phyloP scores from a whole-genome alignment of 768 basidiomycete genomes.

The Gyrodon lividus region DNA sequence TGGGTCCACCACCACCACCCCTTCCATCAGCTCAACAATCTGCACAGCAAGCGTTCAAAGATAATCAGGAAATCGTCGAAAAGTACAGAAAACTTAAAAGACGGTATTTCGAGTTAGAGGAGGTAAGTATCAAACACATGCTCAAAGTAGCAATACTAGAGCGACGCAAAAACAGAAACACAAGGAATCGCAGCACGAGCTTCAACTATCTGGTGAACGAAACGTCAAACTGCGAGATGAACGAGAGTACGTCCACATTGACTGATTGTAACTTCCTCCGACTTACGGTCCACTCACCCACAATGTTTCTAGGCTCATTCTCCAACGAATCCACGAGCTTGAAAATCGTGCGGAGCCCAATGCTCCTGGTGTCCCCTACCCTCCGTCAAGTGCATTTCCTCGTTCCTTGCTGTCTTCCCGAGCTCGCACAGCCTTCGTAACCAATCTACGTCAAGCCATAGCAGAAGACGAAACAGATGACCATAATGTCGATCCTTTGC shows the following conservation, averaged over 20 bases:
- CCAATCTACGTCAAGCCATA: conserved; percentile 48
- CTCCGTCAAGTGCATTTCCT: conserved; percentile 47
- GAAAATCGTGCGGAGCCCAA: conserved; percentile 42
- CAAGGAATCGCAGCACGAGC: conserved; percentile 57
- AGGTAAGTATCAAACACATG: conserved; percentile 46
- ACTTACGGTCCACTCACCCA: conserved; percentile 6
- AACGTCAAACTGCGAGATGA: conserved; percentile 63
- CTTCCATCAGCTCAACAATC: conserved; percentile 28
- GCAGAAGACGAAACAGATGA: conserved; percentile 45
- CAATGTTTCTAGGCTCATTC: conserved; percentile 41
- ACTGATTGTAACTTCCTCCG: conserved; percentile 1
- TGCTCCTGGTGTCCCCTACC: conserved; percentile 33
- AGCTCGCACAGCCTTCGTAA: conserved; percentile 44
- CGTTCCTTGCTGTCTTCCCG: conserved; percentile 45
- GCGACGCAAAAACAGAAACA: conserved; percentile 43
- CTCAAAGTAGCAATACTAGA: neutral
- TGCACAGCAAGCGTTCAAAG: conserved; percentile 32
- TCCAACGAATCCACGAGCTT: conserved; percentile 62
- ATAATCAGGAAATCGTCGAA: conserved; percentile 50
- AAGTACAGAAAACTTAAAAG: conserved; percentile 68
- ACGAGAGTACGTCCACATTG: conserved; percentile 48
- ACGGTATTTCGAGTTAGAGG: conserved; percentile 65
- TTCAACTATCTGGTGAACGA: conserved; percentile 60
- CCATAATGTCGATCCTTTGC: conserved; percentile 44
- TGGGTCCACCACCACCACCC: conserved; percentile 47